These are phyloP conservation scores for Pilobolus umbonatus DNA, from an alignment of 192 early-diverging fungal genomes.

Conservation along the genomic window DNA sequence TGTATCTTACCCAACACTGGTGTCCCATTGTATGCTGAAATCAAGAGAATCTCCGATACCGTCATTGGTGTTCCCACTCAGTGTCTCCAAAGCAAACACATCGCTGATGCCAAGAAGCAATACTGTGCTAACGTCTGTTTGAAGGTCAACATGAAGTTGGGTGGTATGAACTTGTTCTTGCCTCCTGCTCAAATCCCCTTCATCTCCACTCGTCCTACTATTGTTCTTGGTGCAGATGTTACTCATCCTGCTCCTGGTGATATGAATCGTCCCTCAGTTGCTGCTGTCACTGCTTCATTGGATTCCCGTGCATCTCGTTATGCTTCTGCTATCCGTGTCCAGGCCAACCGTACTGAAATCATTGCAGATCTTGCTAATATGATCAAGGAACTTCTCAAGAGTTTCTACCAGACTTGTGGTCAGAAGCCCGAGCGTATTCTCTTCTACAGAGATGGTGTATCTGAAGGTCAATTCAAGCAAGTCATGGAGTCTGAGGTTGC, in stretches of 20 bases:
- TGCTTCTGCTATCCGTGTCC: conserved; percentile 57
- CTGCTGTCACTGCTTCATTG: conserved; percentile 66
- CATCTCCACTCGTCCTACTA: conserved; percentile 65
- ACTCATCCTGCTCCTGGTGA: conserved; percentile 79
- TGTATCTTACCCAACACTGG: conserved; percentile 81
- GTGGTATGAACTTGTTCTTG: conserved; percentile 81
- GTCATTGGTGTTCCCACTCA: conserved; percentile 86
- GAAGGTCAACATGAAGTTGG: conserved; percentile 92
- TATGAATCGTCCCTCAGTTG: conserved; percentile 64
- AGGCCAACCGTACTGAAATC: conserved; percentile 65
- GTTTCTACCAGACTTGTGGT: conserved; percentile 58
- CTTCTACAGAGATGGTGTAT: conserved; percentile 90
- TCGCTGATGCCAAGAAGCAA: conserved; percentile 70
- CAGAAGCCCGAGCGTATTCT: conserved; percentile 74
- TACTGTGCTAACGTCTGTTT: conserved; percentile 94
- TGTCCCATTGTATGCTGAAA: conserved; percentile 71
- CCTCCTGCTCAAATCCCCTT: conserved; percentile 58
- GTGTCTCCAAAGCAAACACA: conserved; percentile 82
- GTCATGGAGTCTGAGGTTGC: conserved; percentile 69
- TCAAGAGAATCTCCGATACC: conserved; percentile 86
- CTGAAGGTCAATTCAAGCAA: conserved; percentile 79
- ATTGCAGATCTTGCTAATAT: conserved; percentile 63
- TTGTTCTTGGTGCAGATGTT: conserved; percentile 88
- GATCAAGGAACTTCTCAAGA: conserved; percentile 60
- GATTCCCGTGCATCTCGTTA: conserved; percentile 60